Percentiles rank a stretch among this genome's conserved stretches.
These are phyloP conservation scores for Entamoeba histolytica DNA, from an alignment of 208 protist genomes.

Conservation along the genomic window DNA sequence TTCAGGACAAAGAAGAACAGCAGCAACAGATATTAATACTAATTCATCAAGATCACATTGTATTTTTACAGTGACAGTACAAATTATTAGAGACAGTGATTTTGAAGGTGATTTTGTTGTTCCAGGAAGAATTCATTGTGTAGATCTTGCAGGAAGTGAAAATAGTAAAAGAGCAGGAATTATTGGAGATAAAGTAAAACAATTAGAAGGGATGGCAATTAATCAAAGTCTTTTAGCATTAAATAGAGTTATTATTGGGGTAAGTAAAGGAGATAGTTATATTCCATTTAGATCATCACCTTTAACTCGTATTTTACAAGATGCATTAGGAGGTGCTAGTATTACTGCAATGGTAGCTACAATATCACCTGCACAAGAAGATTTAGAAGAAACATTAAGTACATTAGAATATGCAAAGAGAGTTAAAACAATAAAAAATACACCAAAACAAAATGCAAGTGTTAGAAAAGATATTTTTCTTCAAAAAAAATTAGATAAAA, in stretches of 20 bases:
- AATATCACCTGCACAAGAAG: constrained; percentile 38
- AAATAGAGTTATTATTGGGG: constrained; percentile 4
- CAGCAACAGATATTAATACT: constrained; percentile 9
- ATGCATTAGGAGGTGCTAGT: constrained; percentile 78
- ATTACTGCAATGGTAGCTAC: constrained; percentile 51
- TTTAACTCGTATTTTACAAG: constrained; percentile 66
- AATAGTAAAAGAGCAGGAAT: neutral
- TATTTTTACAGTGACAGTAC: neutral
- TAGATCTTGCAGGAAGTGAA: constrained; percentile 23
- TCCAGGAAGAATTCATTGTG: constrained; percentile 11
- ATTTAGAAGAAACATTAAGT: constrained; percentile 1
- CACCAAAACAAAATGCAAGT: neutral
- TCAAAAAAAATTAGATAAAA: neutral
- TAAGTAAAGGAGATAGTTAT: neutral
- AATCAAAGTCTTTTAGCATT: constrained; percentile 12
- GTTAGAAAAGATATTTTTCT: neutral
- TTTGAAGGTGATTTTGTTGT: neutral
- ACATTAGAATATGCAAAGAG: constrained; percentile 2
- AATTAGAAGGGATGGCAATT: constrained; percentile 10
- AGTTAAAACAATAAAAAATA: constrained; percentile 14
- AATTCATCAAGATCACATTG: constrained; percentile 15
- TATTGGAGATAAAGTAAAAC: neutral
- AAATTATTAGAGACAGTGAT: neutral
- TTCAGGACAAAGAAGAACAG: neutral
- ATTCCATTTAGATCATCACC: constrained; percentile 79